Conservation (phyloP, 2,329 filamentous ascomycete genomes). For the Coniella vitis region DNA sequence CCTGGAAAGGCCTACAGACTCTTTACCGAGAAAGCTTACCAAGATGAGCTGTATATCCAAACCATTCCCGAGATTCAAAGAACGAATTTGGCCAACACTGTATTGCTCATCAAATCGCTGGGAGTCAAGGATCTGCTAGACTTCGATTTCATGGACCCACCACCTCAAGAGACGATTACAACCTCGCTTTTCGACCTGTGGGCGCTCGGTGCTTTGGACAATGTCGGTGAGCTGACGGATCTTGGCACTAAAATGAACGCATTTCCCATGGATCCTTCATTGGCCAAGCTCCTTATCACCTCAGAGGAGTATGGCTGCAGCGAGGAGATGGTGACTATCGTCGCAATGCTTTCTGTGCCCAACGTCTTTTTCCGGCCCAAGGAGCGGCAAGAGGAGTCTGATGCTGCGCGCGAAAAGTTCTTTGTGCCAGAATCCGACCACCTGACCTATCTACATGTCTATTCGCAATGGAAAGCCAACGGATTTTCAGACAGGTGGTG, state of each 20-base stretch:
- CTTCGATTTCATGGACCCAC: slow-evolving; percentile 99
- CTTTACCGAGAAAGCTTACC: slow-evolving; percentile 90
- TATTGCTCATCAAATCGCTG: slow-evolving; percentile 86
- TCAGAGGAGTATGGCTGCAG: slow-evolving; percentile 85
- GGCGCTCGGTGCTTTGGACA: slow-evolving; percentile 89
- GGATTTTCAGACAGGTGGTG: slow-evolving; percentile 89
- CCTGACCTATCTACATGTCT: slow-evolving; percentile 90
- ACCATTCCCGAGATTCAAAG: slow-evolving; percentile 97
- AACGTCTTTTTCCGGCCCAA: slow-evolving; percentile 96
- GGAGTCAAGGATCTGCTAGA: slow-evolving; percentile 91
- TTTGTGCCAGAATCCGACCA: slow-evolving; percentile 98
- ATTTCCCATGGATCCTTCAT: slow-evolving; percentile 94
- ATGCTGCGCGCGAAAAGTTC: slow-evolving; percentile 93
- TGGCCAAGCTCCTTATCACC: slow-evolving; percentile 91
- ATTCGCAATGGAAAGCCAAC: slow-evolving; percentile 90
- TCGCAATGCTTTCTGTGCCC: slow-evolving; percentile 94
- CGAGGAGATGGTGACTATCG: slow-evolving; percentile 97
- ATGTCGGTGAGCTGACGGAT: slow-evolving; percentile 82
- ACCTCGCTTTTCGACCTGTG: slow-evolving; percentile 97
- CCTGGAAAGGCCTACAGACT: slow-evolving; percentile 93
- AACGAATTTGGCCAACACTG: slow-evolving; percentile 91
- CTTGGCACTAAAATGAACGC: slow-evolving; percentile 91
- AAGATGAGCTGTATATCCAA: slow-evolving; percentile 92
- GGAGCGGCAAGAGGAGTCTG: slow-evolving; percentile 92
- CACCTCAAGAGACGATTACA: slow-evolving; percentile 94